A percentile compares a stretch with the other conserved stretches of the same genome.
These are phyloP conservation scores for Hondaea fermentalgiana DNA, from an alignment of 108 stramenopile species.

Conservation along the genomic window DNA sequence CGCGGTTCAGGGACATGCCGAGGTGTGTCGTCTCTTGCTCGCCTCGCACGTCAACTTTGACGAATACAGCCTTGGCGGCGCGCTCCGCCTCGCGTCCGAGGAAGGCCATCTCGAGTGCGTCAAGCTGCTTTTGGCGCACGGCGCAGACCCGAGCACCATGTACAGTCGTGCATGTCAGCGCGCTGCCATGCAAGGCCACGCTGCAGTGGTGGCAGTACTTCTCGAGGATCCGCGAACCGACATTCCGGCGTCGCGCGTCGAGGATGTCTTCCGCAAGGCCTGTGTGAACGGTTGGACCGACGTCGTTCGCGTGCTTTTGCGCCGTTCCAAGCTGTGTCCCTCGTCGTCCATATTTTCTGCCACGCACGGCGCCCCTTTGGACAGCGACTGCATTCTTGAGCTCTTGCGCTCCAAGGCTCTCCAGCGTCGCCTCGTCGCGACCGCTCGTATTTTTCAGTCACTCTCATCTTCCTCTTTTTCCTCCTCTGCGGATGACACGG, in stretches of 20 bases:
- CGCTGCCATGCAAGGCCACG: neutral
- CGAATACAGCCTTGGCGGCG: neutral
- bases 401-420: too few relatives aligned
- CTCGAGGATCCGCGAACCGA: neutral
- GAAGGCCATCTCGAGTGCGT: neutral
- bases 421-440: too few relatives aligned
- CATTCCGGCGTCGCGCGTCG: neutral
- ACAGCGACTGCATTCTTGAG: too few relatives aligned
- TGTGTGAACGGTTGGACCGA: neutral
- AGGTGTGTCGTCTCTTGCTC: neutral
- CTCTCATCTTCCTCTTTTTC: too few relatives aligned
- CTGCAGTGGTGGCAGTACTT: neutral
- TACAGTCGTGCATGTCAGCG: neutral
- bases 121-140: neutral
- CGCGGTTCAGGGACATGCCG: neutral
- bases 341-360: too few relatives aligned
- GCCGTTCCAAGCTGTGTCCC: too few relatives aligned
- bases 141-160: neutral
- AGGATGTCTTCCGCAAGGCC: neutral
- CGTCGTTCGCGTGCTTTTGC: neutral
- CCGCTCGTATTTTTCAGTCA: too few relatives aligned
- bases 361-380: too few relatives aligned
- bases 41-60: neutral
- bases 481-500: too few relatives aligned
- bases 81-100: neutral